A percentile compares a stretch with the other conserved stretches of the same genome.
Evolutionary conservation across 495 filamentous ascomycete species (phyloP).

Genomic region (Annulohypoxylon maeteangense): DNA sequence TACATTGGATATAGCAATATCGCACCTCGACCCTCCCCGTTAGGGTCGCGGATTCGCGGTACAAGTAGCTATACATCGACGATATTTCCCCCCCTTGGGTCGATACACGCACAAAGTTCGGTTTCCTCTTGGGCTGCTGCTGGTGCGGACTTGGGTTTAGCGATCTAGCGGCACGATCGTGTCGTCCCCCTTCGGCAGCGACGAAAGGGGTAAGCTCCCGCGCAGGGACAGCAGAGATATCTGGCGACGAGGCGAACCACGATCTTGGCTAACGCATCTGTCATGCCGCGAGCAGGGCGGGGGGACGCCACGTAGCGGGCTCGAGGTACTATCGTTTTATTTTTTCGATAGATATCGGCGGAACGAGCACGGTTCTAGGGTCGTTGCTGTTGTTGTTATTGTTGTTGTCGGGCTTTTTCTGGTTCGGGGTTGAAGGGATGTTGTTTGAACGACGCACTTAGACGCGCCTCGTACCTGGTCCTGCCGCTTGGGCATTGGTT

Average conservation of each 20-base stretch:
- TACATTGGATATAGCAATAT: neutral
- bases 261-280: neutral
- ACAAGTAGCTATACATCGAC: neutral
- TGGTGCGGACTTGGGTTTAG: neutral
- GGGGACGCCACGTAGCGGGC: neutral
- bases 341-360: neutral
- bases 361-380: too few species aligned
- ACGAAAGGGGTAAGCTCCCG: neutral
- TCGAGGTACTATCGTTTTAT: neutral
- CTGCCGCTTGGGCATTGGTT: neutral
- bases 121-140: neutral
- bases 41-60: neutral
- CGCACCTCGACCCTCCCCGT: neutral
- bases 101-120: too few species aligned
- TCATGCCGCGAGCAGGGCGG: too few species aligned
- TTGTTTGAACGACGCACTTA: neutral
- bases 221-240: neutral
- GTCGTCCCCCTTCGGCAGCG: too few species aligned
- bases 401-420: too few species aligned
- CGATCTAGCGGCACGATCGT: neutral
- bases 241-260: neutral
- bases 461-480: constrained; percentile 1
- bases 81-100: neutral
- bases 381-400: too few species aligned
- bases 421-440: too few species aligned